Base-by-base conservation (phyloP, 2,329 filamentous ascomycete genomes). In the Venturia carpophila region DNA sequence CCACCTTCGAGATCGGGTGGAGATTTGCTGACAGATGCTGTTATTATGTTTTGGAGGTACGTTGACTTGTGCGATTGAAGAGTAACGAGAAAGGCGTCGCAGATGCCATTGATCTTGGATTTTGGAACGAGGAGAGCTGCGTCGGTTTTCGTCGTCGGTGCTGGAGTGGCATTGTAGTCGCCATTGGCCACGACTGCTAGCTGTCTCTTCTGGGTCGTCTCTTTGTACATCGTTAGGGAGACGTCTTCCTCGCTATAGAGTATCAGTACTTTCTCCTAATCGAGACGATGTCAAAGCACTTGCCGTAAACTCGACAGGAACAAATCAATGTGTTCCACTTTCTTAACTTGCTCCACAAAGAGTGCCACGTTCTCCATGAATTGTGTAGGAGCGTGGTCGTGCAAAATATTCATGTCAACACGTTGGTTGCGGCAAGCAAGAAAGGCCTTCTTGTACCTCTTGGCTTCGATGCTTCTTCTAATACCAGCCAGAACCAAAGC, bases 401-500 rank as follows among this genome's bases (percentile, higher is more conserved):
- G 93, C 2, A 99, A 80, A 67, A 99, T 93, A 72, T 99, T 99
- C 89, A 97, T 92, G 72, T 99, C 94, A 0, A 99, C 94, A 69
- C 95, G 86, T 74, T 99, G 95, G 27, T 87, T 93, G 62, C 94
- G 87, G 73, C 94, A 97, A 68, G 91, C 88, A 27, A 89, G 80
- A 73, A 97, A 99, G 0, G 94, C 94, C 63, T 84, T 85, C 61
- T 83, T 85, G 72, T 97, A 99, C 70, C 94, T 86, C 73, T 89
- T 90, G 41, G 84, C 80, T 64, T 92, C 88, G 63, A 99, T 90
- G 63, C 89, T 85, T 62, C 85, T 84, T 60, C 94, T 85, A 65
- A 99, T 95, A 34, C 92, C 92, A 1, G 92, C 91, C 61, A 99
- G 81, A 0, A 99, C 93, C 77, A 99, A 87, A 17, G 93, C 93